Evolutionary conservation across 2,329 filamentous ascomycete genomes (phyloP), one percentile per base, ranked within the genome.

Genomic region (Ciborinia camelliae): DNA sequence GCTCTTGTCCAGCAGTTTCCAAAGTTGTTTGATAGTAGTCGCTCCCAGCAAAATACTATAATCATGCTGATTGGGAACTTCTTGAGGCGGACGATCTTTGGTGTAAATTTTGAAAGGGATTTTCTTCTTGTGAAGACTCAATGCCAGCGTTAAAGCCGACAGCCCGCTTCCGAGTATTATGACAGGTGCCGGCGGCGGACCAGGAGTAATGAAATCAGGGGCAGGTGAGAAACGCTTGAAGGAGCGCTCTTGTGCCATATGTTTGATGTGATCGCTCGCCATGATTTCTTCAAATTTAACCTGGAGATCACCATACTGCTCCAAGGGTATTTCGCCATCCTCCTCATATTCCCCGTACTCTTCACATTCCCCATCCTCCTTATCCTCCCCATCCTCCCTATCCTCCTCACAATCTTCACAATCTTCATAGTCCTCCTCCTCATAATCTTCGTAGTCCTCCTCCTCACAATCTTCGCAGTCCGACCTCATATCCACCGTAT

Each of bases 131-230:
- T 23, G 14, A 35, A 58, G 54, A 58, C 39, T 9, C 10, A 30
- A n/a, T 35, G 39, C 41, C 12, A 58, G 54, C 30, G 54, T 35
- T 30, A 58, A 23, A n/a, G 54, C 54, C 26, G 54, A 58, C 4
- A 58, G 41, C 1, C 54, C 54, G 12, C 54, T 58, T 43, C 54
- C 54, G 28, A 58, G 54, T 58, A 58, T 58, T 26, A 12, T 58
- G 26, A 58, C 15, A 23, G 41, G 54, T 32, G 28, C 20, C 28
- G 9, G 8, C 14, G 30, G 20, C 28, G 50, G 20, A 12, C 23
- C 30, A n/a, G 12, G 10, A n/a, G 28, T 28, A 32, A 15, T 7
- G n/a, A 15, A 4, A 35, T 18, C 20, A 47, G 39, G 41, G 30
- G 20, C 47, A 23, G 54, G 28, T 10, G 41, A 32, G 7, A 10